Percentiles rank a stretch among this genome's conserved stretches.
Evolutionary conservation across 495 filamentous ascomycete genomes (phyloP).

Genomic region (Lepraria neglecta): DNA sequence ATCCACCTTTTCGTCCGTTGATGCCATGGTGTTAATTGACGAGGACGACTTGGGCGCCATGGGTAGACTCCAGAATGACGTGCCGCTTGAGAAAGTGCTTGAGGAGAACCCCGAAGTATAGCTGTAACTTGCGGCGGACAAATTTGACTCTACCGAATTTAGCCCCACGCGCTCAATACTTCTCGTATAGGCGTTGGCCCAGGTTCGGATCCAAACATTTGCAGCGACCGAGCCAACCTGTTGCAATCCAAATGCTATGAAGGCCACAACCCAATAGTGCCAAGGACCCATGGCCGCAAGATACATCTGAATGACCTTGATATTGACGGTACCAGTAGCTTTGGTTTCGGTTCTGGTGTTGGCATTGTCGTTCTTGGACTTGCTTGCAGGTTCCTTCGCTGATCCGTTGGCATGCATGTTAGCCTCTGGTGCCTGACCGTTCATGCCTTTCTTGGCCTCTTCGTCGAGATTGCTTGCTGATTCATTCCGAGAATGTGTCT

Average conservation of each 20-base stretch:
- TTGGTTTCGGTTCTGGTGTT: slow-evolving; percentile 62
- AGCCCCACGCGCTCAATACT: slow-evolving; percentile 4
- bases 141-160: not conserved
- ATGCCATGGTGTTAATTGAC: slow-evolving; percentile 20
- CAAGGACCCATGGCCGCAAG: slow-evolving; percentile 83
- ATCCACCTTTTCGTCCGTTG: slow-evolving; percentile 54
- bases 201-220: slow-evolving; percentile 90
- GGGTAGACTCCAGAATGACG: slow-evolving; percentile 35
- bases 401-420: slow-evolving; percentile 38
- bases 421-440: slow-evolving; percentile 27
- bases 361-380: slow-evolving; percentile 36
- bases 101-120: slow-evolving; percentile 22
- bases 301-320: slow-evolving; percentile 77
- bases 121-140: not conserved
- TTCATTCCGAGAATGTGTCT: slow-evolving; percentile 64
- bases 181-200: slow-evolving; percentile 61
- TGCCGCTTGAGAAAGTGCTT: slow-evolving; percentile 35
- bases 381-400: slow-evolving; percentile 27
- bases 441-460: slow-evolving; percentile 26
- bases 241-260: slow-evolving; percentile 67
- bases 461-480: slow-evolving; percentile 52
- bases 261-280: slow-evolving; percentile 83
- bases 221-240: slow-evolving; percentile 79
- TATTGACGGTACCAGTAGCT: slow-evolving; percentile 76
- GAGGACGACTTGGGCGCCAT: slow-evolving; percentile 22